phyloP scores from a whole-genome alignment of 345 rosid species.

The Salix brachista region DNA sequence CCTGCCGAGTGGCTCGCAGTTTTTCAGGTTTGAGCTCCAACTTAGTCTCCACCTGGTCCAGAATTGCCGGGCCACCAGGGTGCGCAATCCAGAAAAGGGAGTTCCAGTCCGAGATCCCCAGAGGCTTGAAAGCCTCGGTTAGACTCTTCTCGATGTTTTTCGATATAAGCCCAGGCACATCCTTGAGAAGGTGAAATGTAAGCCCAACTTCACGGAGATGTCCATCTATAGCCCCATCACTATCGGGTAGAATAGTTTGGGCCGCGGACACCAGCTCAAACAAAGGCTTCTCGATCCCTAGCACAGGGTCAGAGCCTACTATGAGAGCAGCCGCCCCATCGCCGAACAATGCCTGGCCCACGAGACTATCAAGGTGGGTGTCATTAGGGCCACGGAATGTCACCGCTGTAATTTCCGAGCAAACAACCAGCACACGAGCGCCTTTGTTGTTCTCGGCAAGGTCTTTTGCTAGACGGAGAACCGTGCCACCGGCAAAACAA shows the following conservation, averaged over 20 bases:
- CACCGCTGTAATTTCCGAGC: constrained; percentile 70
- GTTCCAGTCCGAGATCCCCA: constrained; percentile 77
- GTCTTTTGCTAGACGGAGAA: constrained; percentile 80
- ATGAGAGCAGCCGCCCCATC: constrained; percentile 70
- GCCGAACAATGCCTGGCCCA: constrained; percentile 67
- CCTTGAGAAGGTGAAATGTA: constrained; percentile 58
- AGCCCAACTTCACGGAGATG: constrained; percentile 74
- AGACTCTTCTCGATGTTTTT: constrained; percentile 66
- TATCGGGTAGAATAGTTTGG: constrained; percentile 71
- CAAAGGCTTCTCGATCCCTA: constrained; percentile 45
- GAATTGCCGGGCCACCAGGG: constrained; percentile 73
- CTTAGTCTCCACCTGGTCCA: constrained; percentile 53
- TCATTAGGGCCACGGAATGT: constrained; percentile 83
- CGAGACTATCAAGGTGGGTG: constrained; percentile 61
- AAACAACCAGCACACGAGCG: constrained; percentile 71
- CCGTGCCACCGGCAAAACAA: constrained; percentile 80
- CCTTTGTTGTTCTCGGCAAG: constrained; percentile 75
- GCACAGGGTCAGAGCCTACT: constrained; percentile 58
- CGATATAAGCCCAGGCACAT: constrained; percentile 61
- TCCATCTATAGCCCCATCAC: constrained; percentile 65
- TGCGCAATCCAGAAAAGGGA: constrained; percentile 77
- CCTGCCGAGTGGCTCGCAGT: constrained; percentile 54
- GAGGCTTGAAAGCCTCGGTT: constrained; percentile 54
- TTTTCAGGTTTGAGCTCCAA: constrained; percentile 50
- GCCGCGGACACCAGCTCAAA: constrained; percentile 60